Evolutionary conservation across 495 filamentous ascomycete genomes (phyloP).

Genomic region (Neurospora sp.): DNA sequence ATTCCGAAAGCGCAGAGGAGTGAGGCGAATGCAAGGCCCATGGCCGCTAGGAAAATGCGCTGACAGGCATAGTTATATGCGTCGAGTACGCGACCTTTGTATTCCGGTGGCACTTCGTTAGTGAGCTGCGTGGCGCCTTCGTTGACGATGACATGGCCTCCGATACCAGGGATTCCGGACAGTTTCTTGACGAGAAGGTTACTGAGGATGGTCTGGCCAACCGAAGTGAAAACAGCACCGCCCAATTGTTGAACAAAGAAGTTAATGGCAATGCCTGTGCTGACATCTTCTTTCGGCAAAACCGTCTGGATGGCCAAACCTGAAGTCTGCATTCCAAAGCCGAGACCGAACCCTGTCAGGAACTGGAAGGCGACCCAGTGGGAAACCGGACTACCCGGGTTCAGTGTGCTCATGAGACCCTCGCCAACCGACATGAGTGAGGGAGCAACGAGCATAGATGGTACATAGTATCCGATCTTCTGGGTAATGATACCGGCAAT

Average conservation of each 20-base stretch:
- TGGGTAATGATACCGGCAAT: conserved; percentile 42
- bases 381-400: conserved; percentile 35
- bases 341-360: conserved; percentile 60
- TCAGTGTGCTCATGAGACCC: conserved; percentile 59
- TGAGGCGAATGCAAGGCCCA: conserved; percentile 43
- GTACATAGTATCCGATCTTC: conserved; percentile 57
- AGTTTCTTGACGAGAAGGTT: conserved; percentile 46
- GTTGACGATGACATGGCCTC: conserved; percentile 37
- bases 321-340: conserved; percentile 60
- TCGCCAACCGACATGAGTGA: conserved; percentile 54
- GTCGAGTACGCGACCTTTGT: conserved; percentile 29
- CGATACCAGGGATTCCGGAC: conserved; percentile 31
- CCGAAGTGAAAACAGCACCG: conserved; percentile 53
- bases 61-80: conserved; percentile 51
- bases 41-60: conserved; percentile 40
- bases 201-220: conserved; percentile 54
- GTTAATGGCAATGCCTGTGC: conserved; percentile 52
- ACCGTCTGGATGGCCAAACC: conserved; percentile 54
- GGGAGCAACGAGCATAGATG: conserved; percentile 47
- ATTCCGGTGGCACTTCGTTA: conserved; percentile 31
- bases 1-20: conserved; percentile 42
- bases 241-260: conserved; percentile 59
- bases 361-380: conserved; percentile 68
- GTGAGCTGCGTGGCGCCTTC: conserved; percentile 49
- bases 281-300: conserved; percentile 44